Base-by-base conservation (phyloP, 2,329 filamentous ascomycete genomes). In the Sclerotinia trifoliorum region DNA sequence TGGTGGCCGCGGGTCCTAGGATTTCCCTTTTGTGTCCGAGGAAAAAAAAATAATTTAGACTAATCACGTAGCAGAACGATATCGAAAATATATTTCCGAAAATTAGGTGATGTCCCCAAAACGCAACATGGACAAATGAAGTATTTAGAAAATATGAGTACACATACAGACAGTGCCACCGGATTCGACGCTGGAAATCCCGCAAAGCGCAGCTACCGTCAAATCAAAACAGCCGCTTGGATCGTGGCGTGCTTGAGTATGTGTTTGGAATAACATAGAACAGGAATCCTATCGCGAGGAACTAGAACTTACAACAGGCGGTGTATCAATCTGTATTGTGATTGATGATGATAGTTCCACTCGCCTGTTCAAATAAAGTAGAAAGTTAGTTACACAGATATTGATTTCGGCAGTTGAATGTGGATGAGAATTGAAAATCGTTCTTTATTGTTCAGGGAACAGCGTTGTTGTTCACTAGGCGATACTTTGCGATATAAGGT, bases 371-470 rank as follows among this genome's bases (percentile, higher is more conserved):
- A 39, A 62, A 39, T 51, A 49, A 15, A 61, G 15, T 39, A 4
- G 19, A 64, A 55, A 65, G 52, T 39, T 39, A 39, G 52, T 55
- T n/a, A 46, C 57, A 52, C 56, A 62, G 5, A 35, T n/a, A 61
- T 62, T 54, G 35, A 51, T 60, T 32, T 61, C 54, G 26, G 24
- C 39, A n/a, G 49, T 61, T 49, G 58, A 48, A 49, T 17, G 19
- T 61, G 58, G 44, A 26, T 10, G 60, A 49, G 46, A 39, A 51
- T 17, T n/a, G 60, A 62, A 32, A 39, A 62, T 51, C 46, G 24
- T 39, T 26, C 29, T 62, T 11, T 62, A 19, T 57, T 62, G n/a
- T 65, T 39, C 63, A 65, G 52, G 63, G 63, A 57, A 65, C 63
- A 65, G 24, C 52, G 63, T 39, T 65, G 51, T 65, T 62, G 46